A percentile compares a stretch with the other conserved stretches of the same genome.
phyloP scores from a whole-genome alignment of 768 basidiomycete species.

The Ramaria sp. region DNA sequence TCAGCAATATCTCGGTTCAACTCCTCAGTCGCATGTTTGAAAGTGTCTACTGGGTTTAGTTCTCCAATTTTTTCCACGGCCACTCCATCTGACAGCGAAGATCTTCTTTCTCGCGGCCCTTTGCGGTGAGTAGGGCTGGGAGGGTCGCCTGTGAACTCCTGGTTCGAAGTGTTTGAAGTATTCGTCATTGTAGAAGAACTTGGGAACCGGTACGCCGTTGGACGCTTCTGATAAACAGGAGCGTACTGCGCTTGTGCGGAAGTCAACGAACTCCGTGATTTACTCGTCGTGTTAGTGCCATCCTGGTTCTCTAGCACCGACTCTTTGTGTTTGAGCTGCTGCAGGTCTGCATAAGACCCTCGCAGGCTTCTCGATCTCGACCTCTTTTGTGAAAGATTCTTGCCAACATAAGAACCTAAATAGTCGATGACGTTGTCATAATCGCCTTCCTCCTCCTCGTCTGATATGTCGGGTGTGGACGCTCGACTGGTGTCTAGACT shows the following conservation, averaged over 20 bases:
- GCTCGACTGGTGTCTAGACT: constrained; percentile 31
- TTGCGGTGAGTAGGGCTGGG: constrained; percentile 35
- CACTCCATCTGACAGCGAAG: constrained; percentile 56
- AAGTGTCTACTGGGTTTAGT: constrained; percentile 44
- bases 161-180: not conserved
- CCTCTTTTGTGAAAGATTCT: constrained; percentile 19
- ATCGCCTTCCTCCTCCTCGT: constrained; percentile 83
- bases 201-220: not conserved
- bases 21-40: constrained; percentile 52
- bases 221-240: constrained; percentile 1
- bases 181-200: not conserved
- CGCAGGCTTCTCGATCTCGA: constrained; percentile 47
- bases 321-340: constrained; percentile 37
- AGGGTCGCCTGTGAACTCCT: constrained; percentile 16
- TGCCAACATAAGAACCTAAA: constrained; percentile 40
- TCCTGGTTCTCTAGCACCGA: constrained; percentile 4
- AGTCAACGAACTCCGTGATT: not conserved
- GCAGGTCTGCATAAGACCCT: constrained; percentile 75
- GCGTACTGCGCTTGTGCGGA: not conserved
- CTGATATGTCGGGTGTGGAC: constrained; percentile 64
- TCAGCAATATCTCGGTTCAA: constrained; percentile 47
- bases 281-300: not conserved
- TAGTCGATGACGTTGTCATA: constrained; percentile 81
- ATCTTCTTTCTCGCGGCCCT: constrained; percentile 41
- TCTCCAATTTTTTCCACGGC: constrained; percentile 51